Evolutionary conservation across 78 protist genomes (phyloP).

Genomic region (Bodo saltans): DNA sequence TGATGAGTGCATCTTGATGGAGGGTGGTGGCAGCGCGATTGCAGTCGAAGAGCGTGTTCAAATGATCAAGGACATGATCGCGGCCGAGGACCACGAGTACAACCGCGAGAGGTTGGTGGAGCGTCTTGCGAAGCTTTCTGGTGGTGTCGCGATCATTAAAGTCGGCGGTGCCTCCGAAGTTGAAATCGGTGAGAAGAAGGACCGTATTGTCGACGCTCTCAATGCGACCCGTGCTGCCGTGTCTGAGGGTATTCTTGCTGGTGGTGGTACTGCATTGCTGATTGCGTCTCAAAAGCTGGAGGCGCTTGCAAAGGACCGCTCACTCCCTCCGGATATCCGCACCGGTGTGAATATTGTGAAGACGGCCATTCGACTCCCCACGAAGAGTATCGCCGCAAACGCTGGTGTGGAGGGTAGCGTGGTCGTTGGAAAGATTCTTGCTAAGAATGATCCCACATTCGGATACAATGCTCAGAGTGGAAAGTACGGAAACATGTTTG

Average conservation of each 20-base stretch:
- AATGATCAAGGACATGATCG: conserved; percentile 63
- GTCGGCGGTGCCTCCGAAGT: conserved; percentile 98
- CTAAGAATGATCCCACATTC: conserved; percentile 36
- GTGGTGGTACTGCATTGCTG: conserved; percentile 94
- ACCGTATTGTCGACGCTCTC: conserved; percentile 95
- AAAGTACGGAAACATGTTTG: conserved; percentile 82
- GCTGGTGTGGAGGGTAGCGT: conserved; percentile 95
- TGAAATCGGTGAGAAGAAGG: conserved; percentile 97
- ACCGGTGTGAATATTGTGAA: conserved; percentile 84
- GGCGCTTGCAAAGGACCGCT: conserved; percentile 29
- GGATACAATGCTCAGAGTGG: conserved; percentile 87
- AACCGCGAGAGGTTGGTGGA: conserved; percentile 84
- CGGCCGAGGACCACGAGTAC: conserved; percentile 69
- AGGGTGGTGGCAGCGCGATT: conserved; percentile 84
- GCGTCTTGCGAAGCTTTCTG: conserved; percentile 93
- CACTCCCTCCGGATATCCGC: conserved; percentile 75
- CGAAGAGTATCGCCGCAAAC: conserved; percentile 80
- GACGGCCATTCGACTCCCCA: conserved; percentile 78
- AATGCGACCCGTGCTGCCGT: conserved; percentile 98
- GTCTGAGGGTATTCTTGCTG: conserved; percentile 97
- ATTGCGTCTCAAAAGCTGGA: conserved; percentile 57
- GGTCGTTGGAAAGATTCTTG: conserved; percentile 85
- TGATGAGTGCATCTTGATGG: conserved; percentile 88
- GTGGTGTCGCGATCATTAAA: conserved; percentile 97
- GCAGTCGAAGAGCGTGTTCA: conserved; percentile 81